Conservation (phyloP, 495 filamentous ascomycete genomes). For the Thermothielavioides terrestris region DNA sequence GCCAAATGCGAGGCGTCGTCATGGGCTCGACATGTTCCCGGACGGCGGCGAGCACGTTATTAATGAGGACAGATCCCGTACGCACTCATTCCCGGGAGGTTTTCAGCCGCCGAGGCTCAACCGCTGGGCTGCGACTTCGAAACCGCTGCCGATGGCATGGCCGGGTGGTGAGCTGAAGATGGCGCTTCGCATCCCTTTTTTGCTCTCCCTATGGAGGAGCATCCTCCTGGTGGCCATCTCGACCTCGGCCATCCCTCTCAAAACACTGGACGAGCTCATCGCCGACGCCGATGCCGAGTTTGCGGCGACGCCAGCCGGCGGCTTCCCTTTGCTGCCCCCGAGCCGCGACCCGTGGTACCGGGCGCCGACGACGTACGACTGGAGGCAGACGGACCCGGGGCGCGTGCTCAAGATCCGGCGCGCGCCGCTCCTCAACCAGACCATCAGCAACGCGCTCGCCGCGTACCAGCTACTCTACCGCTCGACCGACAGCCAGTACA, state of each 20-base stretch:
- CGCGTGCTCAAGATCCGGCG: constrained; percentile 36
- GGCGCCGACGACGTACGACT: constrained; percentile 32
- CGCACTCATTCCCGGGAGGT: no score
- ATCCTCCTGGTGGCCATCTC: no score
- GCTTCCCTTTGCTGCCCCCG: not conserved
- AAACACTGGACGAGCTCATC: not conserved
- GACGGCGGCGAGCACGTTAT: not conserved
- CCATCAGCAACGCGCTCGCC: constrained; percentile 25
- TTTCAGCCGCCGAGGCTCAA: no score
- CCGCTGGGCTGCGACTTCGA: no score
- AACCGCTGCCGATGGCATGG: no score
- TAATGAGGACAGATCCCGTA: no score
- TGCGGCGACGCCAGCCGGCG: not conserved
- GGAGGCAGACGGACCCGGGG: constrained; percentile 27
- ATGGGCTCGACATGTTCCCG: not conserved
- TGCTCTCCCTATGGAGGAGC: not conserved
- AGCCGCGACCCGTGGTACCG: constrained; percentile 40
- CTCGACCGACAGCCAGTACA: constrained; percentile 36
- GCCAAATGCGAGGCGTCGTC: not conserved
- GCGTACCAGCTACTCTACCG: constrained; percentile 42
- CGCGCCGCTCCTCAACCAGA: constrained; percentile 13
- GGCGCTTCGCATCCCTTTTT: not conserved
- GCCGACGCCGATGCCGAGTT: not conserved
- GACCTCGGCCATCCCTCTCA: not conserved
- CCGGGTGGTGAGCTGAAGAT: not conserved